Percentiles rank a stretch among this genome's conserved stretches.
These are phyloP conservation scores for Phytophthora fragariae DNA, from an alignment of 352 stramenopile species.

Conservation along the genomic window DNA sequence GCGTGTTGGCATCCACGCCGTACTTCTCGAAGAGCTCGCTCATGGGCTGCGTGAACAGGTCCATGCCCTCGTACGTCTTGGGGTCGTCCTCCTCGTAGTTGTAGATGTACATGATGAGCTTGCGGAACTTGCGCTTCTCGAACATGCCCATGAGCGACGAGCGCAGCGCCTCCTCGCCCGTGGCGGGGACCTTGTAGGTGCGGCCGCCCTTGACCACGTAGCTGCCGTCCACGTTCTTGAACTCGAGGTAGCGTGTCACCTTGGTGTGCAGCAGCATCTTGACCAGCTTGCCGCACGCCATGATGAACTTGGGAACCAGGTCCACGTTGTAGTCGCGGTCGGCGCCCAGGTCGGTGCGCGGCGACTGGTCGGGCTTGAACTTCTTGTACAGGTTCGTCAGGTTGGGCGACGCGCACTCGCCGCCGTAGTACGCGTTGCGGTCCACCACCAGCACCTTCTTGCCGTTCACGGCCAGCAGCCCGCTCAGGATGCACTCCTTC, in stretches of 20 bases:
- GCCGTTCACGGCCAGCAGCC: conserved; percentile 94
- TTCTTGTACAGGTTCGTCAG: conserved; percentile 98
- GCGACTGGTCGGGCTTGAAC: conserved; percentile 83
- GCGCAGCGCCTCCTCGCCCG: conserved; percentile 95
- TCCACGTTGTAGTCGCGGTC: conserved; percentile 99
- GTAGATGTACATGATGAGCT: conserved; percentile 98
- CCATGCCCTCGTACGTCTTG: conserved; percentile 91
- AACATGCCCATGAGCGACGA: conserved; percentile 99
- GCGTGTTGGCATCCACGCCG: conserved; percentile 97
- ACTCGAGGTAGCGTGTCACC: conserved; percentile 99
- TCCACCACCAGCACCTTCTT: conserved; percentile 98
- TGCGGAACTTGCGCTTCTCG: conserved; percentile 99
- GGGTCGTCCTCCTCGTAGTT: conserved; percentile 95
- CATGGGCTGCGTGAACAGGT: conserved; percentile 98
- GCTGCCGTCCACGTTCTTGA: conserved; percentile 98
- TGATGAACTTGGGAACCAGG: conserved; percentile 99
- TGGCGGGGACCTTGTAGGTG: conserved; percentile 98
- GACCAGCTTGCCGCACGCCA: conserved; percentile 99
- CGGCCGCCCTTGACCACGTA: conserved; percentile 98
- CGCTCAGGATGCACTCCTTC: conserved; percentile 99
- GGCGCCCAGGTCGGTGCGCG: conserved; percentile 88
- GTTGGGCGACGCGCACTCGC: conserved; percentile 98
- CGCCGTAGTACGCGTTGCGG: conserved; percentile 98
- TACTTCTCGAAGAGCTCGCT: conserved; percentile 98
- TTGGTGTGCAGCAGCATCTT: conserved; percentile 99